Conservation (phyloP, 2,329 filamentous ascomycete species). For the Trichoderma breve region DNA sequence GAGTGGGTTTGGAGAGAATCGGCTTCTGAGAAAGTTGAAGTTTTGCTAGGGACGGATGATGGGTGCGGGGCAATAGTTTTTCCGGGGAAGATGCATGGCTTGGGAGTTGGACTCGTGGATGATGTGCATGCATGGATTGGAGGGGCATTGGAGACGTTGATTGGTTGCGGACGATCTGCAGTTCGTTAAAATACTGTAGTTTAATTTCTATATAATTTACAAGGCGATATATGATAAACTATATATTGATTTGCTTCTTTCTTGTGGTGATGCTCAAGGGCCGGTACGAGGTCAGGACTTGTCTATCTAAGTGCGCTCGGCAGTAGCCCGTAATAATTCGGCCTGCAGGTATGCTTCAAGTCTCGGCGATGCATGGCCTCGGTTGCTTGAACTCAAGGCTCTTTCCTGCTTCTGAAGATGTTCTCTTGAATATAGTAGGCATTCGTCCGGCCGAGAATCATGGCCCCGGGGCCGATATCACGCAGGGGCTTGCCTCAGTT, state of each 20-base stretch:
- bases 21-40: conserved; percentile 16
- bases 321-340: neutral
- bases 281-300: neutral
- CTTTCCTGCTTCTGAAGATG: neutral
- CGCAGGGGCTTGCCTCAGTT: neutral
- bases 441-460: neutral
- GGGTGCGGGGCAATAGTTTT: neutral
- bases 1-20: neutral
- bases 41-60: neutral
- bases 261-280: neutral
- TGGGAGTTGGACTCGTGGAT: neutral
- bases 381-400: neutral
- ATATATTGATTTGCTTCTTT: neutral
- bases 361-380: neutral
- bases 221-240: neutral
- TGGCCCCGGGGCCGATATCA: neutral
- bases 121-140: conserved; percentile 24
- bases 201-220: neutral
- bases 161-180: neutral
- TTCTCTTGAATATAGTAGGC: neutral
- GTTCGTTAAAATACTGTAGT: neutral
- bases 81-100: neutral
- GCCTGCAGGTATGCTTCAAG: neutral
- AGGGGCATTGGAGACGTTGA: neutral
- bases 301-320: neutral